A percentile compares a stretch with the other conserved stretches of the same genome.
These are phyloP conservation scores for Rugosomyces carneus DNA, from an alignment of 1,284 basidiomycete species.

Conservation along the genomic window DNA sequence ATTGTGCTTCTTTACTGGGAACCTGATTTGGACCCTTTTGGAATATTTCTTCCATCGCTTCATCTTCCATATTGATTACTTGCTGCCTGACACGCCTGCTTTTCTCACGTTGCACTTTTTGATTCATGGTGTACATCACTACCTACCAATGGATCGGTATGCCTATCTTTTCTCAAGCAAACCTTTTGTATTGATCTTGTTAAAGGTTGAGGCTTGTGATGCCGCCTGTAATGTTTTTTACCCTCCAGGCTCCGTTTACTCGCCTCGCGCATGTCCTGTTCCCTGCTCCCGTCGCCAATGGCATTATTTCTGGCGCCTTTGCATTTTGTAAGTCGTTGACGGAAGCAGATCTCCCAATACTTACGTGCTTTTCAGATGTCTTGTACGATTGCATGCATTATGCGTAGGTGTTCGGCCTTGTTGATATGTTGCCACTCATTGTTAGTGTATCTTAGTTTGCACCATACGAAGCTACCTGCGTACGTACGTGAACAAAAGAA, in stretches of 20 bases:
- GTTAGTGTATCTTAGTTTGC: slow-evolving; percentile 44
- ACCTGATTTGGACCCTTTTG: slow-evolving; percentile 91
- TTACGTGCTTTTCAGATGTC: slow-evolving; percentile 48
- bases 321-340: slow-evolving; percentile 73
- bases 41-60: slow-evolving; percentile 97
- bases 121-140: slow-evolving; percentile 96
- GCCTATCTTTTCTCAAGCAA: slow-evolving; percentile 16
- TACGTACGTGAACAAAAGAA: slow-evolving; percentile 93
- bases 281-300: slow-evolving; percentile 84
- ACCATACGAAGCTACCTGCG: slow-evolving; percentile 84
- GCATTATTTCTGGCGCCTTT: slow-evolving; percentile 89
- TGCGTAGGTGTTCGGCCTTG: slow-evolving; percentile 48
- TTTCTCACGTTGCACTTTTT: slow-evolving; percentile 90
- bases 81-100: slow-evolving; percentile 78
- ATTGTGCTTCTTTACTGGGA: slow-evolving; percentile 74
- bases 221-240: slow-evolving; percentile 85
- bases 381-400: slow-evolving; percentile 93
- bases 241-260: slow-evolving; percentile 86
- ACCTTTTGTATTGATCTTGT: slow-evolving; percentile 9
- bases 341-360: neutral
- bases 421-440: neutral
- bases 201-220: slow-evolving; percentile 87
- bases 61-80: slow-evolving; percentile 94
- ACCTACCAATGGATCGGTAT: slow-evolving; percentile 91
- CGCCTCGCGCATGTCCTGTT: slow-evolving; percentile 81